Base-by-base conservation (phyloP, 768 basidiomycete species). In the Lactarius sp. region DNA sequence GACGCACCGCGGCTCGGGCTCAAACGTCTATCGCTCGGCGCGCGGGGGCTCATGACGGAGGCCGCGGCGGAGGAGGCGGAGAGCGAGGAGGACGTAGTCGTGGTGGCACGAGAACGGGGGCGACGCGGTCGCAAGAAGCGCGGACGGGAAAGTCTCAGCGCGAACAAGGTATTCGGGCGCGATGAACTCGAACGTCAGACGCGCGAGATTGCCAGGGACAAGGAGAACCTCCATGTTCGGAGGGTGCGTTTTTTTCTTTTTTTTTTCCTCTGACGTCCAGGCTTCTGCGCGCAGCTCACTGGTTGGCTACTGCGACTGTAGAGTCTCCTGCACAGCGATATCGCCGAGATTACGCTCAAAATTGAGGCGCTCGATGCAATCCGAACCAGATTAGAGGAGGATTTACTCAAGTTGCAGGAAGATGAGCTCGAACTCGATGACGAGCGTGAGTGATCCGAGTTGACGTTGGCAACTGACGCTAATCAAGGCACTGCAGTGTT, bases 361-460 rank as follows among this genome's bases (percentile, higher is more conserved):
- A 98, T 98, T 54, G 85, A 86, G 56, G 85, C 87, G 5, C 76
- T 98, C 41, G 92, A 95, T 69, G 80, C 76, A 16, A 91, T 98
- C 60, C 80, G 94, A 59, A 79, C 83, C 9, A 88, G 87, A 67
- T 78, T 98, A 31, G 91, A 94, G 71, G 80, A 85, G 49, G 88
- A 92, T 71, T 78, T 99, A 7, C 76, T 98, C 37, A 90, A 84
- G 72, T 73, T 98, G 52, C 91, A 95, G 61, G 96, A 99, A 72
- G 96, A 98, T 69, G 95, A 97, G 66, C 78, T 99, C 27, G 96
- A 98, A 71, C 77, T 99, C n/a, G 93, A 97, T 70, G 96, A 97
- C 64, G 96, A 99, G 76, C 75, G 94, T 95, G 70, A 70, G 92
- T 80, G 12, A 52, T 56, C 0, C 46, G 33, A 8, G 27, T 55